Base-by-base conservation (phyloP, 306 rosid species). In the Dryas octopetala region DNA sequence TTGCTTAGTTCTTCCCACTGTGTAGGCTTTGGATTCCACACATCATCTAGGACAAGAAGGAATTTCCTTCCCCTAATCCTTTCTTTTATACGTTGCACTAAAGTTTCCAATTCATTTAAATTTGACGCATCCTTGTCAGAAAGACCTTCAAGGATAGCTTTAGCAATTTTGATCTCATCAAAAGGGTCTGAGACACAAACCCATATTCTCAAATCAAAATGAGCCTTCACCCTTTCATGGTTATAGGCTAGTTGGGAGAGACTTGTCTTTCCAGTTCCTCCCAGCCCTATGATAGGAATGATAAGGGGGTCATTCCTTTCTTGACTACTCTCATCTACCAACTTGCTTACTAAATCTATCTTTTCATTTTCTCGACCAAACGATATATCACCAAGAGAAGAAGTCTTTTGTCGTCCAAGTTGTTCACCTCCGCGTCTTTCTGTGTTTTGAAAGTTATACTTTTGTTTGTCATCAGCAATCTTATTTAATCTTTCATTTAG, bases 11-110 rank as follows among this genome's bases (percentile, higher is more conserved):
- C 50, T 7, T 72, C 64, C 72, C 73, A 78, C 6, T 68, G 52
- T n/a, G n/a, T n/a, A n/a, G n/a, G n/a, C n/a, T 60, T 48, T 57
- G 60, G 60, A 4, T 5, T 23, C 82, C 77, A 78, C 1, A 78
- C 82, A 50, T 78, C 82, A 12, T 78, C 77, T 62, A 71, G 26
- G 14, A 78, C 81, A 5, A 78, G 76, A 2, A 78, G 51, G 9
- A 62, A 70, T 6, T 10, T 70, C 45, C 32, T 44, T 0, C 16
- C 68, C 40, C 9, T 2, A 6, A 63, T 15, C 9, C 43, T 40
- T 6, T 19, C n/a, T 8, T 3, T 0, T 7, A 71, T 68, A 4
- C 44, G 0, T 0, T 0, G 1, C 2, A 0, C 0, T 0, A 77
- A 17, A 0, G 51, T 1, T 15, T 76, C 6, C 7, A 68, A 59